Evolutionary conservation across 371 early-diverging fungal genomes (phyloP).

Genomic region (Haplosporangium sp.): DNA sequence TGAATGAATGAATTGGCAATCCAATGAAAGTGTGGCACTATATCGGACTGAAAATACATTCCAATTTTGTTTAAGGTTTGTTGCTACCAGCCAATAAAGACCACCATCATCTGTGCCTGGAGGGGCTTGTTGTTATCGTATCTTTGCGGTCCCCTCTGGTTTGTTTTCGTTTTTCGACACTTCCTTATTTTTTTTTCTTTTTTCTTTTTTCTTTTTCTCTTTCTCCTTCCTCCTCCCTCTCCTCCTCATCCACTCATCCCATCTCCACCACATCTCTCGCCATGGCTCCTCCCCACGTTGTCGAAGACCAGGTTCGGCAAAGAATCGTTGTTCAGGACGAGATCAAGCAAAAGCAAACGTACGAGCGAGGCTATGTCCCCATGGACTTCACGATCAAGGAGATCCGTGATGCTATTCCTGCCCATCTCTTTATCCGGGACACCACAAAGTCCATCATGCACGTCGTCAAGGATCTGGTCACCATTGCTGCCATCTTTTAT

Average conservation of each 20-base stretch:
- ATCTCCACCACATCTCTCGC: slow-evolving; percentile 2
- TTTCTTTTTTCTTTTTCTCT: neutral
- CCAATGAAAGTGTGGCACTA: no score
- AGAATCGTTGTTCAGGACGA: slow-evolving; percentile 33
- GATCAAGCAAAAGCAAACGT: slow-evolving; percentile 24
- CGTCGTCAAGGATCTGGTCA: slow-evolving; percentile 72
- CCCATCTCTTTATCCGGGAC: slow-evolving; percentile 85
- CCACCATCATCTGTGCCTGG: no score
- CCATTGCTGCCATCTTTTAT: slow-evolving; percentile 69
- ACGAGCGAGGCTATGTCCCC: slow-evolving; percentile 64
- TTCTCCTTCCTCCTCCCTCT: neutral
- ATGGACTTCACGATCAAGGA: slow-evolving; percentile 85
- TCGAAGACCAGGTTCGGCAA: slow-evolving; percentile 32
- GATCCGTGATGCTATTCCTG: slow-evolving; percentile 85
- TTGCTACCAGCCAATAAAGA: no score
- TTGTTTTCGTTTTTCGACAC: slow-evolving; percentile 1
- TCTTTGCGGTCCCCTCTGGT: neutral
- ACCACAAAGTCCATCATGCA: slow-evolving; percentile 75
- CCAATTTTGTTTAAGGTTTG: no score
- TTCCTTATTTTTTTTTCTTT: neutral
- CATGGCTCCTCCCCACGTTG: slow-evolving; percentile 39
- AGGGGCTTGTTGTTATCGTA: no score
- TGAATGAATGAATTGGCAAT: no score
- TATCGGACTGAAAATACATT: no score
- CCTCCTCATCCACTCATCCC: neutral